These are phyloP conservation scores for Candolleomyces aberdarensis DNA, from an alignment of 768 basidiomycete genomes.

Conservation along the genomic window DNA sequence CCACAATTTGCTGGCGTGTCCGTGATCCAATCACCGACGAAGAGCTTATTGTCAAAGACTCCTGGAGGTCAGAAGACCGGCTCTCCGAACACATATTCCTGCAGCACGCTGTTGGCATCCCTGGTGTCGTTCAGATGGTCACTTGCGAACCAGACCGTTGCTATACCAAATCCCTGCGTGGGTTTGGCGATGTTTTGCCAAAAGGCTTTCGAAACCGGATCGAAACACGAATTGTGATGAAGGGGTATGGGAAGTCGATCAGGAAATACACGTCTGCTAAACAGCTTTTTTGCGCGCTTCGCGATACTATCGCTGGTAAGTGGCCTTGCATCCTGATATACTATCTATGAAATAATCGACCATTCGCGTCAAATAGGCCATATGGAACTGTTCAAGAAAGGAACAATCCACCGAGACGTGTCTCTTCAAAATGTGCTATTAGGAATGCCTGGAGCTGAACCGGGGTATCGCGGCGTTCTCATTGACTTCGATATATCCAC, in stretches of 20 bases:
- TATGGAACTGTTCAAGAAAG: too few species aligned
- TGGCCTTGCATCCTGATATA: background rate
- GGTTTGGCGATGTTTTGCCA: too few species aligned
- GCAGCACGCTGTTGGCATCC: background rate
- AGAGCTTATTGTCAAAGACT: background rate
- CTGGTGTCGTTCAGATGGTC: background rate
- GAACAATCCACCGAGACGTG: conserved; percentile 1
- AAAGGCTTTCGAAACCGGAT: conserved; percentile 4
- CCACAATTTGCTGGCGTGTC: background rate
- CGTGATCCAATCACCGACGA: background rate
- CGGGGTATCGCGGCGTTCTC: background rate
- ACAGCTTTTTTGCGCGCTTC: background rate
- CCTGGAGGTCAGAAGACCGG: background rate
- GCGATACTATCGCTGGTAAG: background rate
- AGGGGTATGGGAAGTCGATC: conserved; percentile 13
- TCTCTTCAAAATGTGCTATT: background rate
- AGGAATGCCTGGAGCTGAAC: background rate
- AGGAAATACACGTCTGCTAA: conserved; percentile 6
- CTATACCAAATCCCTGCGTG: background rate
- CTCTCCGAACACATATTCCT: background rate
- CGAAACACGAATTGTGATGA: conserved; percentile 12
- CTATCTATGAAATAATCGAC: too few species aligned
- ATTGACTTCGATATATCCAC: conserved; percentile 1
- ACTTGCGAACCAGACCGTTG: background rate
- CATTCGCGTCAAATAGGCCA: too few species aligned